Conservation (phyloP, 2,329 filamentous ascomycete genomes). For the Fusarium pseudonygamai region DNA sequence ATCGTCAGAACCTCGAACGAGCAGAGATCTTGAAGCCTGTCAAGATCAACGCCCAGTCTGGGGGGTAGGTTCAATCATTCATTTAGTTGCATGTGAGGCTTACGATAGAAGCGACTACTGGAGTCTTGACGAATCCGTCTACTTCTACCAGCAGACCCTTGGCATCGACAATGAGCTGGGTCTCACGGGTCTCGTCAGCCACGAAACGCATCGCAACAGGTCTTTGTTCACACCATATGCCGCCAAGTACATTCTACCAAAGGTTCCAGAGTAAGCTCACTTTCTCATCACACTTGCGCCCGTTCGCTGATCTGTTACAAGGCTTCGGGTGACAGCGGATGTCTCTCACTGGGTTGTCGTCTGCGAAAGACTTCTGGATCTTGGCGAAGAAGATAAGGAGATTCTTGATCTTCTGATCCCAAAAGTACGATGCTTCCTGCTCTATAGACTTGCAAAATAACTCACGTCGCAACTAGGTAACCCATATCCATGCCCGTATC, state of each 20-base stretch:
- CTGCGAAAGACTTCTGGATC: fast-evolving
- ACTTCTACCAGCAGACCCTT: not conserved
- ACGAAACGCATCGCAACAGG: not conserved
- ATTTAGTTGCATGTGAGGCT: fast-evolving
- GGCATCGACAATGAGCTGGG: not conserved
- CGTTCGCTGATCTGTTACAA: too few relatives aligned
- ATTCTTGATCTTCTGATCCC: not conserved
- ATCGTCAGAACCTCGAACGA: not conserved
- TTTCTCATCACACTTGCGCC: too few relatives aligned
- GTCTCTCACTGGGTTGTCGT: not conserved
- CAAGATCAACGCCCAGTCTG: not conserved
- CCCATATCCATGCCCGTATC: not conserved
- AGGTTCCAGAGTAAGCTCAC: not conserved
- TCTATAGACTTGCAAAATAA: fast-evolving
- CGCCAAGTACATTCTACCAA: not conserved
- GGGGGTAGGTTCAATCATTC: not conserved
- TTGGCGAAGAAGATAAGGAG: fast-evolving
- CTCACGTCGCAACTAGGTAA: not conserved
- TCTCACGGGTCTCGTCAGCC: not conserved
- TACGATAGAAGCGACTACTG: not conserved
- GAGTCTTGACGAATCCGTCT: not conserved
- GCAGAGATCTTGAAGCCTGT: not conserved
- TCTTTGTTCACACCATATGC: not conserved
- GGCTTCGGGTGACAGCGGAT: not conserved
- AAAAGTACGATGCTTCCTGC: fast-evolving